Base-by-base conservation (phyloP, 441 rosid genomes). In the Flueggea neowawraea region DNA sequence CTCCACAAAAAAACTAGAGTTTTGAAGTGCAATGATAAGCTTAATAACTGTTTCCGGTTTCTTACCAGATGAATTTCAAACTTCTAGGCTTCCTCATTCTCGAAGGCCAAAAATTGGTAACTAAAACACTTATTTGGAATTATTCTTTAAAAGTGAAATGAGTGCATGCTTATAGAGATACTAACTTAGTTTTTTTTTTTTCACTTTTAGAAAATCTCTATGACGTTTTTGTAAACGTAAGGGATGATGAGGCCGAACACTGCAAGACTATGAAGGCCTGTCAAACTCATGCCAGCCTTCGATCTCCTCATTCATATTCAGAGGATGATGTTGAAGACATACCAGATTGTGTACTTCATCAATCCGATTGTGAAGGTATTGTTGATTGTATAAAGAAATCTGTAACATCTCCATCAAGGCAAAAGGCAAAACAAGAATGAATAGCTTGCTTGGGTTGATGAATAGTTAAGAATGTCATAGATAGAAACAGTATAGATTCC, bases 201-300 rank as follows among this genome's bases (percentile, higher is more conserved):
- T 56, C 22, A 16, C 58, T 17, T 69, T 7, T 87, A 88, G 97
- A 88, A 62, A 90, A 88, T 77, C 66, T 93, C 67, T 90, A 88
- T 5, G 98, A 90, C 15, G 95, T 87, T 78, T 93, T 93, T 75
- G 31, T 86, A 65, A 93, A 90, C 82, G 74, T 93, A 44, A 81
- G 98, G 80, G 98, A 93, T 4, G 97, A 93, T 10, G 97, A 93
- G 80, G 98, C 93, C 33, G 98, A 93, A 69, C 98, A 93, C 62
- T 90, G 96, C 60, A 88, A 90, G 82, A 90, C 98, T 0, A 90
- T 90, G 98, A 87, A 75, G 75, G 93, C 91, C 52, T 93, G 97
- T 64, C 98, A 93, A 66, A 93, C 75, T 12, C 95, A 74, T 12
- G 98, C 95, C 50, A 87, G 73, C 44, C 96, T 93, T 15, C 87